These are phyloP conservation scores for Penstemon barbatus DNA, from an alignment of 257 asterid species.

Conservation along the genomic window DNA sequence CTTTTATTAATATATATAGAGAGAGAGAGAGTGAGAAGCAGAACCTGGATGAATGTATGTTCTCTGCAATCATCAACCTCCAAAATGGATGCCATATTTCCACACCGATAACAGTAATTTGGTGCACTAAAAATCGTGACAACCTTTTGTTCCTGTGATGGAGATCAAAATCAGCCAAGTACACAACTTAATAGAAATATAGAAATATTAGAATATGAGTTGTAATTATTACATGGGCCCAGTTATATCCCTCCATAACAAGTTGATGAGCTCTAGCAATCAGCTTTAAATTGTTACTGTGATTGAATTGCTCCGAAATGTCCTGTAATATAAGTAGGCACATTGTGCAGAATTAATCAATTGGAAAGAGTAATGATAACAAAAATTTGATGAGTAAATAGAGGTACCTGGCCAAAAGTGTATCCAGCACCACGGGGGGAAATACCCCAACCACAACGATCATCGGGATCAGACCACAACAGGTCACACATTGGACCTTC, in stretches of 20 bases:
- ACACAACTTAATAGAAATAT: no score
- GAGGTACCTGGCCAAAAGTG: slow-evolving; percentile 75
- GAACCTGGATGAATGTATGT: slow-evolving; percentile 74
- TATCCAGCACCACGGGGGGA: slow-evolving; percentile 94
- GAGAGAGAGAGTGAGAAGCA: slow-evolving; percentile 4
- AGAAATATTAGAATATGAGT: neutral
- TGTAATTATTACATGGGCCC: slow-evolving; percentile 68
- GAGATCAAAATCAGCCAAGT: no score
- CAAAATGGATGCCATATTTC: slow-evolving; percentile 82
- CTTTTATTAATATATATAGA: no score
- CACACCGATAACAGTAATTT: slow-evolving; percentile 83
- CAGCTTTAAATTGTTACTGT: slow-evolving; percentile 69
- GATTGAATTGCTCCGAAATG: slow-evolving; percentile 83
- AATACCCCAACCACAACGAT: slow-evolving; percentile 90
- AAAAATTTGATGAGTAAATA: neutral
- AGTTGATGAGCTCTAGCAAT: slow-evolving; percentile 93
- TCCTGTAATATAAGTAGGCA: slow-evolving; percentile 43
- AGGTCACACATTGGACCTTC: slow-evolving; percentile 95
- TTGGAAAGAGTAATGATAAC: neutral
- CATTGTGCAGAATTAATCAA: slow-evolving; percentile 11
- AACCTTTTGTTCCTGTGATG: slow-evolving; percentile 71
- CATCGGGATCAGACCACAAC: slow-evolving; percentile 89
- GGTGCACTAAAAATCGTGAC: slow-evolving; percentile 85
- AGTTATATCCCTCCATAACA: slow-evolving; percentile 89
- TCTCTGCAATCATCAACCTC: slow-evolving; percentile 81